A percentile compares a stretch with the other conserved stretches of the same genome.
These are phyloP conservation scores for Cryptococcus sp. DNA, from an alignment of 1,284 basidiomycete genomes.

Conservation along the genomic window DNA sequence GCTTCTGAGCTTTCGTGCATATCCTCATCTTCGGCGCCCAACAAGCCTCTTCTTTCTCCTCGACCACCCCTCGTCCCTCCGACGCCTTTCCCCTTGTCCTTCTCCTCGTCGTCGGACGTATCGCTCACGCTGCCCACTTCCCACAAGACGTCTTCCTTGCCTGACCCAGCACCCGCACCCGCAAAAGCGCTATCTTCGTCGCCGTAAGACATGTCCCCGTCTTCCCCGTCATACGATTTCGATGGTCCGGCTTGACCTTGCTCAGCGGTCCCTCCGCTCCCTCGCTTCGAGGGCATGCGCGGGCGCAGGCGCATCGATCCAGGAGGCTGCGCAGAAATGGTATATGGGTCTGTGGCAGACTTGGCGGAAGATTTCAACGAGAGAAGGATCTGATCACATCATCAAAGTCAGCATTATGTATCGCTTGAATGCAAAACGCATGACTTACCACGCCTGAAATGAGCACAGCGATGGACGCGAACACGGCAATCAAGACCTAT, in stretches of 20 bases:
- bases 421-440: background rate
- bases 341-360: slow-evolving; percentile 37
- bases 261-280: background rate
- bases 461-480: slow-evolving; percentile 77
- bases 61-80: slow-evolving; percentile 27
- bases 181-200: slow-evolving; percentile 8
- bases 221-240: slow-evolving; percentile 16
- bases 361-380: slow-evolving; percentile 49
- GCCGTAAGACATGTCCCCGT: background rate
- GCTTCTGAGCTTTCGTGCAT: slow-evolving; percentile 1
- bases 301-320: slow-evolving; percentile 34
- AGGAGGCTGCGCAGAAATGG: slow-evolving; percentile 24
- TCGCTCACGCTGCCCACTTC: slow-evolving; percentile 47
- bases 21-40: slow-evolving; percentile 35
- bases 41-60: slow-evolving; percentile 41
- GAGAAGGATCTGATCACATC: slow-evolving; percentile 38
- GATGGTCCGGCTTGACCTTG: slow-evolving; percentile 7
- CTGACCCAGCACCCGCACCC: slow-evolving; percentile 3
- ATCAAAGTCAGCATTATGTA: background rate
- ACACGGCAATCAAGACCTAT: slow-evolving; percentile 71
- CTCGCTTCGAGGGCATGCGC: slow-evolving; percentile 6
- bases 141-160: slow-evolving; percentile 39
- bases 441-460: slow-evolving; percentile 74
- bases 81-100: slow-evolving; percentile 29
- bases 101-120: slow-evolving; percentile 26